Base-by-base conservation (phyloP, 129 eudicot genomes). In the Lactuca saligna region DNA sequence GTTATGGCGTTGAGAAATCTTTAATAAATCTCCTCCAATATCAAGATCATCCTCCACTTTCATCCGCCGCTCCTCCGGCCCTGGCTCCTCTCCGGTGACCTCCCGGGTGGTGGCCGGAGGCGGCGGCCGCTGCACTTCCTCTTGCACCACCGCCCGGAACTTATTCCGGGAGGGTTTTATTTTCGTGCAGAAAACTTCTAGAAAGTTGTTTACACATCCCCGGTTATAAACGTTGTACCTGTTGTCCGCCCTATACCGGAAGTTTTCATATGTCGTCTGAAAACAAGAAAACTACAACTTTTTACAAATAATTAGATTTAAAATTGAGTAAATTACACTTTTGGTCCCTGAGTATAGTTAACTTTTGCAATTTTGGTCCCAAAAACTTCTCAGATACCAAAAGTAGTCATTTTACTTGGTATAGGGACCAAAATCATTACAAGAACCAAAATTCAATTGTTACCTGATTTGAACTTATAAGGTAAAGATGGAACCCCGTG, bases 381-480 rank as follows among this genome's bases (percentile, higher is more conserved):
- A 42, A 42, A 42, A 42, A 42, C 2, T 1, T 7, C 5, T 42
- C 25, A 20, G 25, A 20, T 20, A 20, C 25, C 25, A 42, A 42
- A 42, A 42, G 9, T 42, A 42, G 12, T 42, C 49, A 42, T 42
- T 42, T 42, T 42, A 42, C 49, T 42, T 42, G 3, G 49, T 3
- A 42, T 42, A 42, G 12, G 13, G 5, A 39, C 49, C 49, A 42
- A 9, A 42, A 42, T 8, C 5, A 3, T 42, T 42, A 42, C 49
- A 42, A 42, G 49, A 42, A 42, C 49, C 49, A 8, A 3, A 41
- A 46, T 46, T 46, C 0, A 46, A 46, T 0, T 10, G 83, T 71
- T 51, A 88, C 97, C 97, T 91, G 97, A 81, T 91, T 91, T 70
- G 94, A 80, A 81, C 96, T 78, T 50, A 91, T 88, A 35, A 91